A percentile compares a stretch with the other conserved stretches of the same genome.
phyloP scores from a whole-genome alignment of 345 rosid species.

The Nephelium lappaceum region DNA sequence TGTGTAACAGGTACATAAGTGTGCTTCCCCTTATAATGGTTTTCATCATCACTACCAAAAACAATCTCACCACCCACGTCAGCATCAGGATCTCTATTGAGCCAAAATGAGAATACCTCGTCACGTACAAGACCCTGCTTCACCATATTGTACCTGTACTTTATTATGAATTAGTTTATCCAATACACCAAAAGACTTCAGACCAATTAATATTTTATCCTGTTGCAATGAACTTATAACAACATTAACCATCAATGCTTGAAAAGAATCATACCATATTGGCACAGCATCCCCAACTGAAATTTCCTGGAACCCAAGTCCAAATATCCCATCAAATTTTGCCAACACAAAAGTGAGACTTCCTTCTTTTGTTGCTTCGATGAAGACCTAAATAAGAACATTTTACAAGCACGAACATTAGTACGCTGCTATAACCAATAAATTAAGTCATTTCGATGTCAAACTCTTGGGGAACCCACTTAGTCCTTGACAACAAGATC shows the following conservation, averaged over 20 bases:
- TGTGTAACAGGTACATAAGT: slow-evolving; percentile 65
- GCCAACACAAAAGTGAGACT: slow-evolving; percentile 56
- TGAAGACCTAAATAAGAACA: slow-evolving; percentile 51
- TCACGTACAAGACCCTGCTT: slow-evolving; percentile 53
- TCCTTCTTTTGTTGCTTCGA: slow-evolving; percentile 72
- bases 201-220: not conserved
- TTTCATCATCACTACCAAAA: slow-evolving; percentile 72
- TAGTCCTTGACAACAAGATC: slow-evolving; percentile 63
- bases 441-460: not conserved
- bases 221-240: not conserved
- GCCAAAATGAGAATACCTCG: slow-evolving; percentile 76
- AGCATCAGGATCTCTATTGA: slow-evolving; percentile 53
- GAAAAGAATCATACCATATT: slow-evolving; percentile 49
- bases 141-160: slow-evolving; percentile 71
- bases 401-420: not conserved
- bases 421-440: not conserved
- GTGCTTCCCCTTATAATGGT: slow-evolving; percentile 72
- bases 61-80: slow-evolving; percentile 75
- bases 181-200: not conserved
- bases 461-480: slow-evolving; percentile 32
- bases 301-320: slow-evolving; percentile 81
- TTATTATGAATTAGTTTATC: slow-evolving; percentile 4
- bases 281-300: slow-evolving; percentile 69
- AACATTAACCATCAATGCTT: not conserved
- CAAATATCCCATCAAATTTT: slow-evolving; percentile 80